These are phyloP conservation scores for Alternaria solani DNA, from an alignment of 2,329 filamentous ascomycete genomes.

Conservation along the genomic window DNA sequence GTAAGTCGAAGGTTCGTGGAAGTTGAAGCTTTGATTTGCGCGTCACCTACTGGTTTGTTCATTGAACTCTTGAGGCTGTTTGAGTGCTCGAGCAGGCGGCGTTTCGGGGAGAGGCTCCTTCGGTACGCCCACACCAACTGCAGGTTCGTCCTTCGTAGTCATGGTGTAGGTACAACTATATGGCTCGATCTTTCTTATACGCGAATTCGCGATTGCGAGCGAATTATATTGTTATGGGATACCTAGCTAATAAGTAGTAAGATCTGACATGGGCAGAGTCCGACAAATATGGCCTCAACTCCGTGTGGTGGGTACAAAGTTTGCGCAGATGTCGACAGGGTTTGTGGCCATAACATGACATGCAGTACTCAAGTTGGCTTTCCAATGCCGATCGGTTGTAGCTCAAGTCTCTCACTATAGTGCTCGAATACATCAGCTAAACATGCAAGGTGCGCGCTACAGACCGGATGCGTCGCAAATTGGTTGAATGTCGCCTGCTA, in stretches of 20 bases:
- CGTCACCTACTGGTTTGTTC: constrained; percentile 27
- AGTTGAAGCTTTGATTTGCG: not conserved
- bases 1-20: not conserved
- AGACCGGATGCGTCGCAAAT: not conserved
- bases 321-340: not conserved
- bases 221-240: not conserved
- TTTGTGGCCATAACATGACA: not conserved
- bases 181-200: not conserved
- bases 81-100: not conserved
- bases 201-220: not conserved
- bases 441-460: not conserved
- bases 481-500: not conserved
- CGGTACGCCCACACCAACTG: not conserved
- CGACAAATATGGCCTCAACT: not conserved
- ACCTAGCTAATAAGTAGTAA: not conserved
- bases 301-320: not conserved
- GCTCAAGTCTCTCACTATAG: not conserved
- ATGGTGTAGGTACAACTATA: not conserved
- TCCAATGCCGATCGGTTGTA: not conserved
- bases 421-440: not conserved
- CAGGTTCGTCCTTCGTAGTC: not conserved
- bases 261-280: not conserved
- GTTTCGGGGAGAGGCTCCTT: not conserved
- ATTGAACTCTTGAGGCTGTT: constrained; percentile 22
- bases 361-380: not conserved